Base-by-base conservation (phyloP, 2,329 filamentous ascomycete genomes). In the Penicillium sp. region DNA sequence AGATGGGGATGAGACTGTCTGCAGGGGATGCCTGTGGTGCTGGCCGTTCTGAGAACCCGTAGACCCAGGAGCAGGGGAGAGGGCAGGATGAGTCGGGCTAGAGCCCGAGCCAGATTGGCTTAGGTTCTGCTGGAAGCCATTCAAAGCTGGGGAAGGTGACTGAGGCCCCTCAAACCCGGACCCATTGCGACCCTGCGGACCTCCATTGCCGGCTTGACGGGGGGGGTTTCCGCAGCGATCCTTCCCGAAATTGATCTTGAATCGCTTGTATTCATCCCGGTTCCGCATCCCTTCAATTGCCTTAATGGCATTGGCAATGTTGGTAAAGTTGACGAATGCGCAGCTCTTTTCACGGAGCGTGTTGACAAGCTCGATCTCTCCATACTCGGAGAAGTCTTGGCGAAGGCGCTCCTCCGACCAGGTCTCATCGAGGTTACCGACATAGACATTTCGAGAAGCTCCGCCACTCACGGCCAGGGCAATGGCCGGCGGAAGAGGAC, bases 181-280 rank as follows among this genome's bases (percentile, higher is more conserved):
- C 74, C 79, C 60, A 73, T 72, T 81, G 46, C 88, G 85, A 50
- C 84, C 84, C 64, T 85, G 79, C 46, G 78, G 75, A 58, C 85
- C 75, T 26, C 53, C 49, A 41, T 56, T 80, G 68, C 84, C 81
- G 58, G 87, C 79, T 73, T 97, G 93, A 53, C 93, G 84, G 39
- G 93, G 93, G 45, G 93, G 86, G 73, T 97, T 98, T 59, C 93
- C 93, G 64, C 93, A 98, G 49, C 93, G 84, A 67, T 98, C 93
- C 75, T 98, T 98, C 71, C 93, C 93, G 67, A 98, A 98, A 76
- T 98, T 98, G 69, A 98, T 91, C 79, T 98, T 98, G 82, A 97
- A 98, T 62, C 93, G 84, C 72, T 83, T 88, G 78, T 98, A 98
- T 65, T 98, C 93, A 38, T 97, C 93, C 66, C 90, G 89, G 64